Evolutionary conservation across 2,329 filamentous ascomycete genomes (phyloP).

Genomic region (Paraconiothyrium sp.): DNA sequence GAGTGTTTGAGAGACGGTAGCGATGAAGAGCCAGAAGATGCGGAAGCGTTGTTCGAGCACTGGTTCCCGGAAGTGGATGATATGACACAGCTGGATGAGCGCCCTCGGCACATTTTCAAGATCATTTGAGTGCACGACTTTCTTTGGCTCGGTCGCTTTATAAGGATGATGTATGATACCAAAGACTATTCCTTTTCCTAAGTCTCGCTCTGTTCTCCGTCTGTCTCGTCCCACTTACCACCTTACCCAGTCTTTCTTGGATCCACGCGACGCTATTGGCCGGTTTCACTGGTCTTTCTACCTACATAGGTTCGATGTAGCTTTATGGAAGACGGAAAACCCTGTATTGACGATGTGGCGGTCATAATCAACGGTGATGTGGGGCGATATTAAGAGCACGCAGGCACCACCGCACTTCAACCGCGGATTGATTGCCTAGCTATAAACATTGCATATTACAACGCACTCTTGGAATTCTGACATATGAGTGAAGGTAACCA

Average conservation of each 20-base stretch:
- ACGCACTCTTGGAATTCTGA: not conserved
- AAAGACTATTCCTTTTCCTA: not conserved
- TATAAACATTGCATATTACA: not conserved
- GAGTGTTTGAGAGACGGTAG: constrained; percentile 40
- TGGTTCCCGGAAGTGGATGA: constrained; percentile 50
- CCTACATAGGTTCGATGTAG: not conserved
- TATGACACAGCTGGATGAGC: constrained; percentile 47
- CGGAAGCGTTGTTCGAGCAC: constrained; percentile 44
- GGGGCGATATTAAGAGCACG: constrained; percentile 17
- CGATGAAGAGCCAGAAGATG: constrained; percentile 46
- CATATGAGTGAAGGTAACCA: not conserved
- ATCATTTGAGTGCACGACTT: constrained; percentile 29
- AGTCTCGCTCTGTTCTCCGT: not conserved
- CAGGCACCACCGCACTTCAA: constrained; percentile 19
- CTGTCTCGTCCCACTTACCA: not conserved
- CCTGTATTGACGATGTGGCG: not conserved
- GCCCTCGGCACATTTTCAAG: constrained; percentile 40
- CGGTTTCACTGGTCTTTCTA: not conserved
- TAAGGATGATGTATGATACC: not conserved
- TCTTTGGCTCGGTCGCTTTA: not conserved
- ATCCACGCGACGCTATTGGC: not conserved
- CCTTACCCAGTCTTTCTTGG: not conserved
- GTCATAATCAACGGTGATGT: constrained; percentile 17
- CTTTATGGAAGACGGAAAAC: not conserved
- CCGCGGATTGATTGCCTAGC: constrained; percentile 21